Percentiles rank a stretch among this genome's conserved stretches.
phyloP scores from a whole-genome alignment of 2,329 filamentous ascomycete species.

The Daldinia eschscholtzii region DNA sequence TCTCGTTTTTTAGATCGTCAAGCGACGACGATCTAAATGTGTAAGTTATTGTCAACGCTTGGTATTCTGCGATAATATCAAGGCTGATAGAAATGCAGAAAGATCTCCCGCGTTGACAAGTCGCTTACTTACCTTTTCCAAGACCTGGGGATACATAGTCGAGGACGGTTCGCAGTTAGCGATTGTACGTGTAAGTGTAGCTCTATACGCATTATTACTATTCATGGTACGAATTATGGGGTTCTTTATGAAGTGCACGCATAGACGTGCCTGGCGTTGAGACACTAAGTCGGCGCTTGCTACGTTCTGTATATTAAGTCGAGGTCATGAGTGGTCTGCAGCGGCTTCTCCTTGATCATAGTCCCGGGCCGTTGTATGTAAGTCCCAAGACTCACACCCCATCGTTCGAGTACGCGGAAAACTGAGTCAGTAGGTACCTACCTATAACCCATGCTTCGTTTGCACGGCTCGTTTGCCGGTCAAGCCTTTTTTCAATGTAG shows the following conservation, averaged over 20 bases:
- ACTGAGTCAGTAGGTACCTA: slow-evolving; percentile 32
- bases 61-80: slow-evolving; percentile 15
- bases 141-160: slow-evolving; percentile 29
- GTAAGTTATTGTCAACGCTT: slow-evolving; percentile 23
- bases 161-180: slow-evolving; percentile 34
- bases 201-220: slow-evolving; percentile 35
- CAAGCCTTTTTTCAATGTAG: slow-evolving; percentile 37
- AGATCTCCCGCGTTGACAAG: slow-evolving; percentile 21
- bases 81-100: slow-evolving; percentile 14
- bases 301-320: slow-evolving; percentile 50
- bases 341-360: slow-evolving; percentile 44
- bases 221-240: slow-evolving; percentile 46
- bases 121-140: slow-evolving; percentile 34
- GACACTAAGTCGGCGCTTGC: slow-evolving; percentile 46
- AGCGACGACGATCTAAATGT: slow-evolving; percentile 23
- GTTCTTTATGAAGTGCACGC: slow-evolving; percentile 42
- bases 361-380: slow-evolving; percentile 43
- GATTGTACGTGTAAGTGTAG: slow-evolving; percentile 28
- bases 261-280: slow-evolving; percentile 46
- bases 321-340: slow-evolving; percentile 47
- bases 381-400: slow-evolving; percentile 40
- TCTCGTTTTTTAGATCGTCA: slow-evolving; percentile 15
- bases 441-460: slow-evolving; percentile 31
- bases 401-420: slow-evolving; percentile 13
- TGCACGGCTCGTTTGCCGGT: slow-evolving; percentile 39